phyloP scores from a whole-genome alignment of 768 basidiomycete species.

The Hemileccinum rubropunctum region DNA sequence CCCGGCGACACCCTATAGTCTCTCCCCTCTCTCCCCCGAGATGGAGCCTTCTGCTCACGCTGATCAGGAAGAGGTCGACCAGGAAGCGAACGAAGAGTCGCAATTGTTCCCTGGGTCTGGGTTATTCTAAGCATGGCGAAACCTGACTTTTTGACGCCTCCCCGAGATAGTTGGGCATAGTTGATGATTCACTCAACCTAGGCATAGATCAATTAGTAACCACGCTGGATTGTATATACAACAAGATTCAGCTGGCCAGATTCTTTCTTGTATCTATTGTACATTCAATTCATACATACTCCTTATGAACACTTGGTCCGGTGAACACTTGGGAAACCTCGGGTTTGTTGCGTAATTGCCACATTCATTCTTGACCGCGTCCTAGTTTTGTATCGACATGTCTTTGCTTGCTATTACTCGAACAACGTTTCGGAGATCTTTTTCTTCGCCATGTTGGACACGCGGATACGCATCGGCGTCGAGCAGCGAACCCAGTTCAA shows the following conservation, averaged over 20 bases:
- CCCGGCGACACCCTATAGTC: slow-evolving; percentile 24
- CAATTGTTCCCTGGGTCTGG: slow-evolving; percentile 45
- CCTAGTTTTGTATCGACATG: slow-evolving; percentile 14
- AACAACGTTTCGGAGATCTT: slow-evolving; percentile 9
- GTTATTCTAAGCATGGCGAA: slow-evolving; percentile 36
- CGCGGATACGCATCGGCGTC: slow-evolving; percentile 17
- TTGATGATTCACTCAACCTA: not conserved
- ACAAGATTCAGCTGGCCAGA: slow-evolving; percentile 4
- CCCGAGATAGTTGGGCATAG: not conserved
- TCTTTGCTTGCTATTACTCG: slow-evolving; percentile 14
- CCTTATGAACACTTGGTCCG: not conserved
- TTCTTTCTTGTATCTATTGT: slow-evolving; percentile 23
- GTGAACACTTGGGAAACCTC: too few relatives aligned
- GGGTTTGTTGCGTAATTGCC: too few relatives aligned
- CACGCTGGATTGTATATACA: slow-evolving; percentile 7
- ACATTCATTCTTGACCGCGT: not conserved
- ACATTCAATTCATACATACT: not conserved
- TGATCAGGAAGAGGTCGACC: slow-evolving; percentile 16
- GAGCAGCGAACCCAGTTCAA: not conserved
- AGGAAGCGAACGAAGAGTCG: slow-evolving; percentile 30
- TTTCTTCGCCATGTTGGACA: slow-evolving; percentile 1
- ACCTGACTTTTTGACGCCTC: not conserved
- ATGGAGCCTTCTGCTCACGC: slow-evolving; percentile 1
- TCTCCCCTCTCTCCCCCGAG: slow-evolving; percentile 31
- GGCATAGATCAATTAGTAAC: slow-evolving; percentile 15